These are phyloP conservation scores for Mycena vitilis DNA, from an alignment of 768 basidiomycete species.

Conservation along the genomic window DNA sequence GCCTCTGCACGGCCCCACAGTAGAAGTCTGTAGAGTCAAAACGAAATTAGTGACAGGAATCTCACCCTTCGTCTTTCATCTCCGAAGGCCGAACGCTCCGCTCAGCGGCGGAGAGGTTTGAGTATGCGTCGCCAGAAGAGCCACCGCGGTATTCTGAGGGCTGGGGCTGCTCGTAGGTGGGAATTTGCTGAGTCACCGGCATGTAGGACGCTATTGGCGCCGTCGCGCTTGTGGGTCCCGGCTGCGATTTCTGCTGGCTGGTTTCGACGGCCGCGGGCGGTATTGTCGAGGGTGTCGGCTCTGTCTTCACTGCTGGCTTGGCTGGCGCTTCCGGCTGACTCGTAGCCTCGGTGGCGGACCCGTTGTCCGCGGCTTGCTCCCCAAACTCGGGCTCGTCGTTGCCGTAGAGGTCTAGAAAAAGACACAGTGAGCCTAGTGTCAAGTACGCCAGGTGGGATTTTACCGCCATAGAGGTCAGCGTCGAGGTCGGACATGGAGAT, in stretches of 20 bases:
- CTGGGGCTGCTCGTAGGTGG: slow-evolving; percentile 79
- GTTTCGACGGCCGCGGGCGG: slow-evolving; percentile 21
- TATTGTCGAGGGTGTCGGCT: slow-evolving; percentile 35
- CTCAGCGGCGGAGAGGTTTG: slow-evolving; percentile 57
- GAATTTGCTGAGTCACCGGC: slow-evolving; percentile 74
- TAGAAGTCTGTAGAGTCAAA: slow-evolving; percentile 21
- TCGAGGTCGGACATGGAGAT: slow-evolving; percentile 81
- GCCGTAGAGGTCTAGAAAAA: slow-evolving; percentile 75
- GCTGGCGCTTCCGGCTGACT: slow-evolving; percentile 36
- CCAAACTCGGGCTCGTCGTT: slow-evolving; percentile 74
- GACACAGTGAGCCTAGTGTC: not conserved
- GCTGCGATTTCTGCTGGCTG: slow-evolving; percentile 30
- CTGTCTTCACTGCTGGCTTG: slow-evolving; percentile 37
- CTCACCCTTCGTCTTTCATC: slow-evolving; percentile 99
- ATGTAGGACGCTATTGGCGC: slow-evolving; percentile 32
- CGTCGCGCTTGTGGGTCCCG: slow-evolving; percentile 29
- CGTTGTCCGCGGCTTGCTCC: slow-evolving; percentile 57
- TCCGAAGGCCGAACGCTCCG: slow-evolving; percentile 85
- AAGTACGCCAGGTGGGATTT: slow-evolving; percentile 36
- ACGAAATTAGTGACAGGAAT: slow-evolving; percentile 34
- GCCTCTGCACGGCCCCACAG: slow-evolving; percentile 25
- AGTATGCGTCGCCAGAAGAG: slow-evolving; percentile 52
- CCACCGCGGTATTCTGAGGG: slow-evolving; percentile 61
- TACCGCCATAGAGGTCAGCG: slow-evolving; percentile 91
- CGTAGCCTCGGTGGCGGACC: slow-evolving; percentile 43